Percentiles rank a stretch among this genome's conserved stretches.
Conservation (phyloP, 2,329 filamentous ascomycete genomes). For the Botrytis medusae region DNA sequence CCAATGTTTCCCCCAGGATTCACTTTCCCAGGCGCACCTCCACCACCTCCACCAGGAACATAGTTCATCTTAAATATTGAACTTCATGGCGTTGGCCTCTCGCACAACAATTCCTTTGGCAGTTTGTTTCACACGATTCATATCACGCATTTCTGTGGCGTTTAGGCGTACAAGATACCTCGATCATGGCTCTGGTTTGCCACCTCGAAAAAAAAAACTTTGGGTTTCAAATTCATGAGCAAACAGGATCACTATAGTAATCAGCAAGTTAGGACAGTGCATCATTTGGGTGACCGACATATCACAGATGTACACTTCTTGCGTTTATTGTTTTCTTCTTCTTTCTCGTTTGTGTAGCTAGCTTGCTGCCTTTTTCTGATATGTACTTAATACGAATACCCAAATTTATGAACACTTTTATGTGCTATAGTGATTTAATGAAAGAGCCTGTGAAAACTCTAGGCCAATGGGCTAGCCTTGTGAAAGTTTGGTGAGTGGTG, state of each 20-base stretch:
- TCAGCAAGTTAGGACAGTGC: background rate
- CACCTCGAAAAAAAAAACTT: background rate
- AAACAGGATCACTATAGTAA: slow-evolving; percentile 20
- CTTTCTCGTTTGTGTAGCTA: slow-evolving; percentile 6
- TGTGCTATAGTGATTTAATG: background rate
- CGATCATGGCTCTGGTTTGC: slow-evolving; percentile 10
- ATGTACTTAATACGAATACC: background rate
- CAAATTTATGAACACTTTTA: background rate
- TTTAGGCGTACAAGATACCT: slow-evolving; percentile 22
- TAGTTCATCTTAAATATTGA: slow-evolving; percentile 24
- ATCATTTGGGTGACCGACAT: background rate
- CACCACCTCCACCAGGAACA: slow-evolving; percentile 35
- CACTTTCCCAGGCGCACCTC: slow-evolving; percentile 39
- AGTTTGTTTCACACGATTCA: slow-evolving; percentile 1
- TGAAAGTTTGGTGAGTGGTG: background rate
- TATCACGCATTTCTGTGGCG: slow-evolving; percentile 19
- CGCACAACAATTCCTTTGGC: background rate
- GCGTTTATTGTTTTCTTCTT: background rate
- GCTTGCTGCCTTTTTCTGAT: background rate
- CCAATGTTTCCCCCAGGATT: slow-evolving; percentile 51
- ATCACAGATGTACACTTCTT: background rate
- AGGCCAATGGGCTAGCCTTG: background rate
- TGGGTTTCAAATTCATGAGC: slow-evolving; percentile 9
- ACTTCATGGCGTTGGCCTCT: background rate
- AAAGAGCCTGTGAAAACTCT: background rate